phyloP scores from a whole-genome alignment of 2,329 filamentous ascomycete species.

The Fusarium sororula region DNA sequence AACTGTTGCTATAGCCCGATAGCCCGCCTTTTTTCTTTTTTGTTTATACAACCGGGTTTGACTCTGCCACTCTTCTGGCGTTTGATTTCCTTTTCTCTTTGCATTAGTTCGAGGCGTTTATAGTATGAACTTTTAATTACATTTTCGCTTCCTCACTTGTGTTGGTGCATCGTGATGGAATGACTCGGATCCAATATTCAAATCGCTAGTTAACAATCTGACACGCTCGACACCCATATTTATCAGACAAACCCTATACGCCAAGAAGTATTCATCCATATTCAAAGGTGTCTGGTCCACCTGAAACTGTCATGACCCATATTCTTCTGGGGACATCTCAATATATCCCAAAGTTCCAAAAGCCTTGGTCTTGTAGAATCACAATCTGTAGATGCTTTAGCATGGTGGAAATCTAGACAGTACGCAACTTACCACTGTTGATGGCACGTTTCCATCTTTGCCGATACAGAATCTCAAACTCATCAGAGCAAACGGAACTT shows the following conservation, averaged over 20 bases:
- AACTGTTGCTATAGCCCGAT: constrained; percentile 30
- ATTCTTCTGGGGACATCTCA: neutral
- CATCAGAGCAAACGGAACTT: neutral
- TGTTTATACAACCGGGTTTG: constrained; percentile 29
- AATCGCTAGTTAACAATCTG: neutral
- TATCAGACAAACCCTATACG: constrained; percentile 24
- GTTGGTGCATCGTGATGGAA: neutral
- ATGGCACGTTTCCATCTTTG: neutral
- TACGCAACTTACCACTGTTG: neutral
- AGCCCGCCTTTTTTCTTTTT: constrained; percentile 23
- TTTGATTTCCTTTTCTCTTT: constrained; percentile 32
- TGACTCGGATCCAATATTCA: neutral
- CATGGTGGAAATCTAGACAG: neutral
- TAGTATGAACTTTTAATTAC: constrained; percentile 45
- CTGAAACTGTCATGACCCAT: constrained; percentile 16
- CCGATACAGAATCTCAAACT: neutral
- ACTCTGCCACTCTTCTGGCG: constrained; percentile 31
- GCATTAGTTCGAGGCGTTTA: constrained; percentile 43
- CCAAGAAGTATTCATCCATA: constrained; percentile 23
- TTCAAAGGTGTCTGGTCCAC: constrained; percentile 38
- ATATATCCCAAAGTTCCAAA: neutral
- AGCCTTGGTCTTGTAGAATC: neutral
- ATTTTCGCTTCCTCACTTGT: constrained; percentile 25
- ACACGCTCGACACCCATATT: neutral
- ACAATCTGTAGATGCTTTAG: constrained; percentile 1